Conservation (phyloP, 202 grass and related monocot genomes). For the Panicum virgatum region DNA sequence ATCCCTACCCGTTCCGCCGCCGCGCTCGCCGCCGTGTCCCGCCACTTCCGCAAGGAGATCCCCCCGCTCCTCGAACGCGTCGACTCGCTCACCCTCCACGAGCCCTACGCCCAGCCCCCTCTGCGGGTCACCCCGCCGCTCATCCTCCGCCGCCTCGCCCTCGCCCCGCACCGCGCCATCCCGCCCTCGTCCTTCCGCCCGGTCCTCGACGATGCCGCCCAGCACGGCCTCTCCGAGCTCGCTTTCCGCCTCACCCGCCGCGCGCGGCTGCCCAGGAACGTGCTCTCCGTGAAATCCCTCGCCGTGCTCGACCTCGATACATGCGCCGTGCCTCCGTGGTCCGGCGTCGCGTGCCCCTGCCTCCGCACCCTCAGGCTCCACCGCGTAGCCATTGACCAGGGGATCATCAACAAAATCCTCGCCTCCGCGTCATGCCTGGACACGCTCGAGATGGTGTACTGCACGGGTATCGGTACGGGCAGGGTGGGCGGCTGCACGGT, state of each 20-base stretch:
- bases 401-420: constrained; percentile 14
- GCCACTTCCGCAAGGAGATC: constrained; percentile 45
- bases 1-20: constrained; percentile 42
- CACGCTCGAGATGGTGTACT: constrained; percentile 42
- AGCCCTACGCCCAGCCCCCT: background rate
- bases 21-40: constrained; percentile 36
- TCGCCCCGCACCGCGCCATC: background rate
- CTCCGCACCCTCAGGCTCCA: constrained; percentile 49
- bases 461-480: constrained; percentile 24
- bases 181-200: constrained; percentile 15
- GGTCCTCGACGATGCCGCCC: constrained; percentile 33
- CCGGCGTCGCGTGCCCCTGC: background rate
- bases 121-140: background rate
- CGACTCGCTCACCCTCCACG: constrained; percentile 21
- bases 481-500: constrained; percentile 17
- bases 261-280: constrained; percentile 4
- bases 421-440: constrained; percentile 28
- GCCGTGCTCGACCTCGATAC: constrained; percentile 30
- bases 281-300: constrained; percentile 42
- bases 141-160: constrained; percentile 37
- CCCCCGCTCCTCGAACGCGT: background rate
- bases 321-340: constrained; percentile 30
- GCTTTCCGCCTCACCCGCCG: constrained; percentile 9
- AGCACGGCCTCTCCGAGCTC: constrained; percentile 43
- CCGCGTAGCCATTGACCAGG: constrained; percentile 32